Base-by-base conservation (phyloP, 164 flowering plant species). In the Magnolia changhungtana region DNA sequence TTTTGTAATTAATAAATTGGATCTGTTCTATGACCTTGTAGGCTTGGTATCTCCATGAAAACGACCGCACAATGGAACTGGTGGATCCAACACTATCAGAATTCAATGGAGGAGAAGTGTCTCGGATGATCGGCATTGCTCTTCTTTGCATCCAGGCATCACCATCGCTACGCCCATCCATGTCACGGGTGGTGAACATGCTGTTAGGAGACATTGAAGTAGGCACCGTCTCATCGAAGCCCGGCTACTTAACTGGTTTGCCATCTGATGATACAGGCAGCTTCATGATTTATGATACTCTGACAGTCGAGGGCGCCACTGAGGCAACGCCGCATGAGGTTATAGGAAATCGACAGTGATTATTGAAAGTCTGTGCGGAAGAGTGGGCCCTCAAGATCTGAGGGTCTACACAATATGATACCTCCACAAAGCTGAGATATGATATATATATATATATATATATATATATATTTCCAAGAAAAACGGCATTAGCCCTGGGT, bases 61-160 rank as follows among this genome's bases (percentile, higher is more conserved):
- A 58, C 67, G 77, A 80, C 21, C 67, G 75, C 13, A 80, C 72
- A 31, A 13, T 83, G 19, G 90, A 88, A 20, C 84, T 89, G 52
- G 87, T 88, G 52, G 91, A 89, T 70, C 69, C 81, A 14, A 67
- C 19, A 19, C 21, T 90, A 20, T 49, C 84, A 0, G 70, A 81
- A 13, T 89, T 83, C 52, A 52, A 80, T 31, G 85, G 82, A 72
- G 82, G 79, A 52, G 89, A 88, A 81, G 91, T 78, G 2, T 78
- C 50, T 65, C 74, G 88, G 51, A 69, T 90, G n/a, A 81, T 89
- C 14, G 81, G 85, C 24, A 72, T 89, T 8, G 84, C 87, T 29
- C 87, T 90, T 51, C 37, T 90, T 72, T 90, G 94, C 87, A 90
- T 86, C 9, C 94, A 90, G 78, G 78, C 92, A 21, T 86, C 90